These are phyloP conservation scores for Aphanomyces stellatus DNA, from an alignment of 352 stramenopile species.

Conservation along the genomic window DNA sequence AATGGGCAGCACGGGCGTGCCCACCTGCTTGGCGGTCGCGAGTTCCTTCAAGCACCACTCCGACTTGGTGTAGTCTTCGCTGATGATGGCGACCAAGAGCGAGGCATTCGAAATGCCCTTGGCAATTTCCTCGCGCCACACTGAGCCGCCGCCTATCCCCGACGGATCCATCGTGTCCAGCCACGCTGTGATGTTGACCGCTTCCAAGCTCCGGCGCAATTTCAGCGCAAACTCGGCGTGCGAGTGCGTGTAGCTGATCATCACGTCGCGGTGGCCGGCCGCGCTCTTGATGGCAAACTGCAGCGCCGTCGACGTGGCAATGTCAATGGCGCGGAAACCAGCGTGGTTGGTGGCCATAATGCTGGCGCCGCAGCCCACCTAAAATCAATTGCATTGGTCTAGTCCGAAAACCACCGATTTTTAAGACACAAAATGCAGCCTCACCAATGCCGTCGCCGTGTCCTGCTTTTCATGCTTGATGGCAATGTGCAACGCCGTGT, in stretches of 20 bases:
- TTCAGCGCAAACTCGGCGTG: conserved; percentile 61
- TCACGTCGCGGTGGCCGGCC: conserved; percentile 70
- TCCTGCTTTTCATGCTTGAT: conserved; percentile 73
- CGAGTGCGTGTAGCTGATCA: conserved; percentile 85
- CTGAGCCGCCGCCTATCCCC: conserved; percentile 45
- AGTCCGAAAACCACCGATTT: not conserved
- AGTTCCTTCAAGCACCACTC: conserved; percentile 61
- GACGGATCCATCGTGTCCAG: conserved; percentile 58
- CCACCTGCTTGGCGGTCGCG: conserved; percentile 58
- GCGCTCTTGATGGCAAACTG: conserved; percentile 78
- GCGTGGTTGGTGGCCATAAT: conserved; percentile 71
- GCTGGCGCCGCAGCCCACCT: conserved; percentile 48
- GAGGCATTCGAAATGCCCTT: conserved; percentile 49
- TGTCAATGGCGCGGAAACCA: conserved; percentile 60
- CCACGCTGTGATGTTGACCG: conserved; percentile 55
- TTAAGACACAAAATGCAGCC: not conserved
- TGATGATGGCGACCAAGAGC: conserved; percentile 49
- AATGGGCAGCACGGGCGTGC: conserved; percentile 67
- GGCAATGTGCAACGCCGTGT: conserved; percentile 67
- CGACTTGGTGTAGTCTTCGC: conserved; percentile 46
- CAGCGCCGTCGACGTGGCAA: conserved; percentile 69
- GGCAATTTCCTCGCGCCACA: conserved; percentile 63
- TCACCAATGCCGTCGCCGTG: conserved; percentile 53
- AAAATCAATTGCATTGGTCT: not conserved
- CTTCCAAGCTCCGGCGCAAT: conserved; percentile 45